Percentiles rank a stretch among this genome's conserved stretches.
phyloP scores from a whole-genome alignment of 2,329 filamentous ascomycete genomes.

The Aureobasidium sp. region DNA sequence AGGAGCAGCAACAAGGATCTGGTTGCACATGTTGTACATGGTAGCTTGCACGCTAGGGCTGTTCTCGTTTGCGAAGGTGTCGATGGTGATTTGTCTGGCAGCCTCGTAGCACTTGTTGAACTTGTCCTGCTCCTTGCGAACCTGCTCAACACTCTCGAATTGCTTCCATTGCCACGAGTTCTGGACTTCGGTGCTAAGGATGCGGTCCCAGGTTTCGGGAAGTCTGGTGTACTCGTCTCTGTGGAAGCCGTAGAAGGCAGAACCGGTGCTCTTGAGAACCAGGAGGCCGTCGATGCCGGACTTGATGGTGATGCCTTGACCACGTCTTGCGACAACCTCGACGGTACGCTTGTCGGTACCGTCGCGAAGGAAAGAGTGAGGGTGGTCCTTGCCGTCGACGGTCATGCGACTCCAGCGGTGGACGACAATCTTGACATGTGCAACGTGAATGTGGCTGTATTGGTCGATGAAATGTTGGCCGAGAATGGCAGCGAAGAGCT shows the following conservation, averaged over 20 bases:
- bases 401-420: constrained; percentile 89
- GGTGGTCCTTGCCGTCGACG: constrained; percentile 80
- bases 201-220: constrained; percentile 85
- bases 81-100: constrained; percentile 78
- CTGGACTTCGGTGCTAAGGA: constrained; percentile 88
- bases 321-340: constrained; percentile 58
- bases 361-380: constrained; percentile 89
- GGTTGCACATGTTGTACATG: constrained; percentile 97
- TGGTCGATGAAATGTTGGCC: constrained; percentile 80
- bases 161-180: constrained; percentile 75
- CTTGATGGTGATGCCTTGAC: constrained; percentile 62
- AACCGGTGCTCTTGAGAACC: constrained; percentile 93
- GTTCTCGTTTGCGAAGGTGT: constrained; percentile 80
- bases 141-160: constrained; percentile 57
- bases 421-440: constrained; percentile 71
- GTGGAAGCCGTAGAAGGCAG: constrained; percentile 90
- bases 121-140: constrained; percentile 51
- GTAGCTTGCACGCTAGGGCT: constrained; percentile 92
- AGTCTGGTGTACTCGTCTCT: constrained; percentile 90
- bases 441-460: constrained; percentile 79
- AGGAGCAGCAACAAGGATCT: constrained; percentile 69
- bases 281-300: constrained; percentile 73
- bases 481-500: constrained; percentile 79
- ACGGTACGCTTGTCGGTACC: constrained; percentile 80
- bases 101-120: constrained; percentile 74